Evolutionary conservation across 1,284 basidiomycete genomes (phyloP).

Genomic region (Apiotrichum domesticum): DNA sequence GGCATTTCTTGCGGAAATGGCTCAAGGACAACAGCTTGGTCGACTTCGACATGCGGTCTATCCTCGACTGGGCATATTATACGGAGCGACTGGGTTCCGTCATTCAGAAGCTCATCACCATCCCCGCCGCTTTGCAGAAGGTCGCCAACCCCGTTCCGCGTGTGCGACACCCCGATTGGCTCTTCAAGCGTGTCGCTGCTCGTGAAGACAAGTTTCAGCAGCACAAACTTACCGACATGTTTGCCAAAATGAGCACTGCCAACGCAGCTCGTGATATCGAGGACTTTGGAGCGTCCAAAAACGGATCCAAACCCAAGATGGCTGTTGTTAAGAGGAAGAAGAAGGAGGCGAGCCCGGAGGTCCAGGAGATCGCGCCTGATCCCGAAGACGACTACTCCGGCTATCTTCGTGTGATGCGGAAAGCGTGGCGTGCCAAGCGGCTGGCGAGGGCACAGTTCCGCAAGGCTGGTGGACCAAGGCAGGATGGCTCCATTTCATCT

Average conservation of each 20-base stretch:
- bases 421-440: conserved; percentile 66
- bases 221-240: conserved; percentile 95
- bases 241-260: conserved; percentile 53
- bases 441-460: conserved; percentile 47
- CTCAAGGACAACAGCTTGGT: conserved; percentile 84
- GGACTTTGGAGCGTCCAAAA: conserved; percentile 52
- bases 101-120: conserved; percentile 98
- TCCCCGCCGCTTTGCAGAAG: conserved; percentile 97
- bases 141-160: conserved; percentile 94
- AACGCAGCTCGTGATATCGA: conserved; percentile 28
- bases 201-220: conserved; percentile 96
- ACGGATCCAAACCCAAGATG: conserved; percentile 36
- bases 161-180: conserved; percentile 95
- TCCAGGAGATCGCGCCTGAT: conserved; percentile 51
- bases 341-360: conserved; percentile 29
- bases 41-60: conserved; percentile 87
- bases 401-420: conserved; percentile 75
- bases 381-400: conserved; percentile 62
- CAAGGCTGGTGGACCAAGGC: conserved; percentile 48
- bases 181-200: conserved; percentile 81
- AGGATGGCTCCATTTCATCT: conserved; percentile 55
- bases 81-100: conserved; percentile 96
- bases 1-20: conserved; percentile 90
- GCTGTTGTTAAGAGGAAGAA: conserved; percentile 56
- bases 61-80: conserved; percentile 98